A percentile compares a stretch with the other conserved stretches of the same genome.
phyloP scores from a whole-genome alignment of 306 rosid species.

The Vigna angularis region DNA sequence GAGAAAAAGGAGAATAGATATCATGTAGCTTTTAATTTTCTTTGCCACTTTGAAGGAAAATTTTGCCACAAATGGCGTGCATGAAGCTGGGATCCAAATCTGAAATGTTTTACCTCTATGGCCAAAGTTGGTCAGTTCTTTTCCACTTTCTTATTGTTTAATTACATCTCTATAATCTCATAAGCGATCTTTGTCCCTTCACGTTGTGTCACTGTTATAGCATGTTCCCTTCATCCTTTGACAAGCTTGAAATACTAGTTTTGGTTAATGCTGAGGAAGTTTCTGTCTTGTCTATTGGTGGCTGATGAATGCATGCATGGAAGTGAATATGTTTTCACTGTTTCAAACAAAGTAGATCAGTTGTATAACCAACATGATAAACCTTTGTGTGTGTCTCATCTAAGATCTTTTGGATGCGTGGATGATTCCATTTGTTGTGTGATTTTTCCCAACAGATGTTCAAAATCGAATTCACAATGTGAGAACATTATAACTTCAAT shows the following conservation, averaged over 20 bases:
- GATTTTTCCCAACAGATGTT: too few species aligned
- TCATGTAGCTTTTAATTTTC: not conserved
- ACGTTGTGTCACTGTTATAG: not conserved
- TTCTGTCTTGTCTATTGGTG: not conserved
- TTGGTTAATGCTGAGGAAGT: not conserved
- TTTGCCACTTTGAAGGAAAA: constrained; percentile 2
- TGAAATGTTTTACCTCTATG: constrained; percentile 72
- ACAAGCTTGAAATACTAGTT: not conserved
- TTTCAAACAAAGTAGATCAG: not conserved
- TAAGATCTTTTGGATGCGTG: not conserved
- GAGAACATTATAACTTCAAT: constrained; percentile 5
- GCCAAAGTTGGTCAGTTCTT: constrained; percentile 63
- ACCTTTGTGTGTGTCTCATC: not conserved
- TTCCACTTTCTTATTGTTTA: not conserved
- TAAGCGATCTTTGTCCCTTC: constrained; percentile 12
- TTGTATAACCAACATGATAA: constrained; percentile 9
- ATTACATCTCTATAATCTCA: not conserved
- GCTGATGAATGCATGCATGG: not conserved
- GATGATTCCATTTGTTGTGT: too few species aligned
- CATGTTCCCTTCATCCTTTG: not conserved
- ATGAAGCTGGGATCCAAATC: constrained; percentile 85
- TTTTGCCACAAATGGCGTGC: constrained; percentile 60
- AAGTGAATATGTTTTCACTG: not conserved
- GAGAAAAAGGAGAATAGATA: not conserved
- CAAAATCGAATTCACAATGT: not conserved